Percentiles rank a stretch among this genome's conserved stretches.
Evolutionary conservation across 139 green algal genomes (phyloP).

Genomic region (Micractinium conductrix): DNA sequence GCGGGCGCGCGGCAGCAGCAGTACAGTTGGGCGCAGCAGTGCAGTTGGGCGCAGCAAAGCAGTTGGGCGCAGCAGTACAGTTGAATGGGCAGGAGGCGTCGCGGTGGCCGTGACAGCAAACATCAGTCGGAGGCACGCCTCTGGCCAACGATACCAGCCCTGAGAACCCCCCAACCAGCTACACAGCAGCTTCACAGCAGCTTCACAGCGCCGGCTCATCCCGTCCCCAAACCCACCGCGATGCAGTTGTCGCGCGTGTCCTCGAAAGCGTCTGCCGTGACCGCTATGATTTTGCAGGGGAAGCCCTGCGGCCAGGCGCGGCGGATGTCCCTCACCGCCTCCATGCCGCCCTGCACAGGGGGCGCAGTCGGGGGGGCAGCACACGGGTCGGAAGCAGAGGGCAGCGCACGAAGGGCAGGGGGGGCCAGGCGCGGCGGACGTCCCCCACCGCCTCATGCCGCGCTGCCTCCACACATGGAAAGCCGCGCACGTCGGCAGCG

Average conservation of each 20-base stretch:
- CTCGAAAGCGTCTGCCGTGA: constrained; percentile 86
- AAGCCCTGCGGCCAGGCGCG: constrained; percentile 50
- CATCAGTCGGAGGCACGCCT: too few relatives aligned
- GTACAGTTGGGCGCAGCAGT: neutral
- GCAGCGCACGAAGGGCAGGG: neutral
- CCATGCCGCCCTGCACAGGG: constrained; percentile 65
- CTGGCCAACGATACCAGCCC: neutral
- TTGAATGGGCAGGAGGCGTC: neutral
- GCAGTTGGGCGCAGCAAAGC: neutral
- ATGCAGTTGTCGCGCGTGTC: constrained; percentile 77
- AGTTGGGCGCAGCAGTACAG: neutral
- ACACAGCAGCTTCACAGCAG: too few relatives aligned
- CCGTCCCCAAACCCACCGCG: constrained; percentile 24
- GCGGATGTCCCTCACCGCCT: constrained; percentile 64
- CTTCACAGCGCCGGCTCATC: too few relatives aligned
- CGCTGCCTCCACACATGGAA: too few relatives aligned
- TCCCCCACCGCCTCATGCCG: constrained; percentile 69
- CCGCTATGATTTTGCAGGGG: constrained; percentile 62
- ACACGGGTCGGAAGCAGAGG: too few relatives aligned
- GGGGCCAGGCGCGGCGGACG: constrained; percentile 53
- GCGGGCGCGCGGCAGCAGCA: neutral
- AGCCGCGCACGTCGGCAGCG: too few relatives aligned
- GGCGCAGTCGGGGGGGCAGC: neutral
- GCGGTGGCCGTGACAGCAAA: neutral
- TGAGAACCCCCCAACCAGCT: neutral